These are phyloP conservation scores for Lagenidium giganteum DNA, from an alignment of 352 stramenopile genomes.

Conservation along the genomic window DNA sequence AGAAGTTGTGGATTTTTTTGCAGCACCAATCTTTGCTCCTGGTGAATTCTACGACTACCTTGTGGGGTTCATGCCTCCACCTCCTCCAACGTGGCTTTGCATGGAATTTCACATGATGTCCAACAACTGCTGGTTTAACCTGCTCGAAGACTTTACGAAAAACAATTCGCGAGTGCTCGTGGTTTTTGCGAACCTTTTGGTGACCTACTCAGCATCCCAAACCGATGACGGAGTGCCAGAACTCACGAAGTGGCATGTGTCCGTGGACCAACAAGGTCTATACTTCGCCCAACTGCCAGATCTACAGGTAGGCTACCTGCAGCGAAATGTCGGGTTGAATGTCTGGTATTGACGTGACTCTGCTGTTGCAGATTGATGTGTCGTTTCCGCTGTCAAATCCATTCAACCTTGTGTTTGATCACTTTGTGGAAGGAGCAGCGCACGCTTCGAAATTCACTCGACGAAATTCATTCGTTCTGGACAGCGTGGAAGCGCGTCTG, in stretches of 20 bases:
- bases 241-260: constrained; percentile 67
- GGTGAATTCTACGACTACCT: constrained; percentile 33
- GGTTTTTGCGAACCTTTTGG: constrained; percentile 46
- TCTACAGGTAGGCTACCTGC: constrained; percentile 62
- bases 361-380: constrained; percentile 55
- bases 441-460: constrained; percentile 25
- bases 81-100: constrained; percentile 50
- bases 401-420: constrained; percentile 64
- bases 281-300: constrained; percentile 74
- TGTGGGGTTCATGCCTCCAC: constrained; percentile 44
- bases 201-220: constrained; percentile 46
- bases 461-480: constrained; percentile 58
- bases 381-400: constrained; percentile 66
- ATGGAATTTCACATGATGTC: constrained; percentile 53
- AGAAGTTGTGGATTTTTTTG: constrained; percentile 49
- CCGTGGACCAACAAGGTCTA: constrained; percentile 56
- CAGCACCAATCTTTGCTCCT: constrained; percentile 30
- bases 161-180: constrained; percentile 57
- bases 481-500: constrained; percentile 62
- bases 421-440: constrained; percentile 52
- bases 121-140: constrained; percentile 46
- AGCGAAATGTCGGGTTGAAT: no score
- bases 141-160: constrained; percentile 61
- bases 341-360: no score
- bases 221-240: constrained; percentile 31